A percentile compares a stretch with the other conserved stretches of the same genome.
These are phyloP conservation scores for Taphrina populina DNA, from an alignment of 1,139 yeast genomes.

Conservation along the genomic window DNA sequence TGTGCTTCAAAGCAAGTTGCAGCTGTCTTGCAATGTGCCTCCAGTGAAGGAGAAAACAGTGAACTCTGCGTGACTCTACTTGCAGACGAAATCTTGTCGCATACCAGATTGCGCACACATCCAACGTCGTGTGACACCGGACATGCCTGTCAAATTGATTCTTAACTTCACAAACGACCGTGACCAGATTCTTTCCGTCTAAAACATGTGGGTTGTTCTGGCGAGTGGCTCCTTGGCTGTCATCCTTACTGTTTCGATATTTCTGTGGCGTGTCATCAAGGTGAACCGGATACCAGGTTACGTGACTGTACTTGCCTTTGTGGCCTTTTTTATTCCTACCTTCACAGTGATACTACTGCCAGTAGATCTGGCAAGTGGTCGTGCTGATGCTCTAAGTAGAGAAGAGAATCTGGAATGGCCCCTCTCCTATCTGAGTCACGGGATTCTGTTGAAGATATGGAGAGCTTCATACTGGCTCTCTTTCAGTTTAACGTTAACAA, in stretches of 20 bases:
- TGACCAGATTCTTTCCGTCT: not conserved
- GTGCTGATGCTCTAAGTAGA: constrained; percentile 3
- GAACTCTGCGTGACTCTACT: too few species aligned
- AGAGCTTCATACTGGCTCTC: constrained; percentile 77
- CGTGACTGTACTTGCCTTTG: constrained; percentile 48
- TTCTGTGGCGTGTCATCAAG: constrained; percentile 13
- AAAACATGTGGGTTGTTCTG: constrained; percentile 6
- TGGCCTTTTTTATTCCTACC: constrained; percentile 57
- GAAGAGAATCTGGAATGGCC: constrained; percentile 37
- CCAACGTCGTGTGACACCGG: too few species aligned
- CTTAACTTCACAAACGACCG: too few species aligned
- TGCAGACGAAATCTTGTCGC: too few species aligned
- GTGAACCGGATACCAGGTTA: constrained; percentile 44
- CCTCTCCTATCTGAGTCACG: constrained; percentile 41
- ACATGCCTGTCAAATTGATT: too few species aligned
- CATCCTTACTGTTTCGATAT: constrained; percentile 6
- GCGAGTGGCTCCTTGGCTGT: constrained; percentile 3
- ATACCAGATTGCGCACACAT: too few species aligned
- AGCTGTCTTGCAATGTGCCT: not conserved
- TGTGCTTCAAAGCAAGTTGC: too few species aligned
- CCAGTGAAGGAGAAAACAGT: not conserved
- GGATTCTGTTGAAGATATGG: constrained; percentile 62
- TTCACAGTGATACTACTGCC: constrained; percentile 59
- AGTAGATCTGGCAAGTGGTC: constrained; percentile 51
- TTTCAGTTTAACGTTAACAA: constrained; percentile 68